Percentiles rank a stretch among this genome's conserved stretches.
Conservation (phyloP, 1,139 yeast species). For the Suzukiozyma palmioleophila region DNA sequence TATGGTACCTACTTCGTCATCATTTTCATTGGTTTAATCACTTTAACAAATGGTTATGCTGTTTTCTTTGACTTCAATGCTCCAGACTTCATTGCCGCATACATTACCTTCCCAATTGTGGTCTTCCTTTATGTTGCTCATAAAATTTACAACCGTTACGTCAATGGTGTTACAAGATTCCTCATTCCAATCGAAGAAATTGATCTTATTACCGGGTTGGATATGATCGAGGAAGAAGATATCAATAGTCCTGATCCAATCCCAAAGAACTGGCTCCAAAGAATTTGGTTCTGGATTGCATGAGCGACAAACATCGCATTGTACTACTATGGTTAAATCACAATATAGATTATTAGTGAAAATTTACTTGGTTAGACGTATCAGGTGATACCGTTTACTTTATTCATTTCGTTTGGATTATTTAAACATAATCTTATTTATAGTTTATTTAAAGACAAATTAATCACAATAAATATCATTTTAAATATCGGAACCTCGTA, state of each 20-base stretch:
- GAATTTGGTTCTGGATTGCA: conserved; percentile 39
- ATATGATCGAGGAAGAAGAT: conserved; percentile 37
- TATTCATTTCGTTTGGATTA: neutral
- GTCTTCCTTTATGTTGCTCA: conserved; percentile 44
- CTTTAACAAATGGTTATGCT: conserved; percentile 57
- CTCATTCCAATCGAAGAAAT: conserved; percentile 39
- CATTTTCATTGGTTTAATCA: conserved; percentile 37
- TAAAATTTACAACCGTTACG: conserved; percentile 25
- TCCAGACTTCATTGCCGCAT: conserved; percentile 56
- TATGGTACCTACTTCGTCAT: conserved; percentile 49
- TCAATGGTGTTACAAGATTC: conserved; percentile 26
- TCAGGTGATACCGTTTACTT: conserved; percentile 33
- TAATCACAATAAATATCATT: no score
- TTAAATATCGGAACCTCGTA: no score
- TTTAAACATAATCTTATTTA: no score
- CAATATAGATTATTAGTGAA: conserved; percentile 63
- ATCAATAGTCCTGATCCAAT: conserved; percentile 20
- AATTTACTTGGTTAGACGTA: conserved; percentile 83
- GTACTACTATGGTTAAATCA: conserved; percentile 77
- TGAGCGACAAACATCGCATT: conserved; percentile 46
- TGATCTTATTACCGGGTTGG: conserved; percentile 44
- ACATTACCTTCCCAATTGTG: conserved; percentile 56
- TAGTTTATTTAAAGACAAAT: no score
- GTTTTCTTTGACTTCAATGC: conserved; percentile 51
- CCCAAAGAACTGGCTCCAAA: conserved; percentile 31